phyloP scores from a whole-genome alignment of 768 basidiomycete genomes.

The Cystobasidium tubakii region DNA sequence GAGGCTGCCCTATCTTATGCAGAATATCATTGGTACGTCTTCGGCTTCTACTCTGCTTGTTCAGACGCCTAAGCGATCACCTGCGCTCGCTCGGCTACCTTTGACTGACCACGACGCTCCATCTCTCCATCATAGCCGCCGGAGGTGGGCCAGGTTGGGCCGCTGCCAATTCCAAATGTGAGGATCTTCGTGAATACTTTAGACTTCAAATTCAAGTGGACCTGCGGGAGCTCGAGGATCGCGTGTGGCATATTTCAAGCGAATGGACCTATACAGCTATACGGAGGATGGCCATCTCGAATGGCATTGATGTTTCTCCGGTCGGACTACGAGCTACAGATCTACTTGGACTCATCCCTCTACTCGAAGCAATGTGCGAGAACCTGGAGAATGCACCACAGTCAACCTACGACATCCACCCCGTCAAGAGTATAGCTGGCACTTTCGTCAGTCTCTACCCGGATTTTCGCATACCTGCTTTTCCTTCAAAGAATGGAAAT shows the following conservation, averaged over 20 bases:
- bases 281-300: slow-evolving; percentile 28
- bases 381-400: slow-evolving; percentile 29
- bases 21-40: slow-evolving; percentile 30
- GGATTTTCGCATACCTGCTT: slow-evolving; percentile 6
- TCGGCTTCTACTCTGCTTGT: not conserved
- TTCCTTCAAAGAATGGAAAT: not conserved
- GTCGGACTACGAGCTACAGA: slow-evolving; percentile 20
- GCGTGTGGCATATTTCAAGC: slow-evolving; percentile 29
- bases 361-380: slow-evolving; percentile 36
- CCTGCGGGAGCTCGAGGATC: slow-evolving; percentile 34
- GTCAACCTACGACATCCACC: slow-evolving; percentile 30
- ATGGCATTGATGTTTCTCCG: slow-evolving; percentile 30
- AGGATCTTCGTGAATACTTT: slow-evolving; percentile 34
- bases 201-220: slow-evolving; percentile 32
- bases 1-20: slow-evolving; percentile 24
- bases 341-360: slow-evolving; percentile 24
- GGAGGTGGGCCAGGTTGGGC: slow-evolving; percentile 35
- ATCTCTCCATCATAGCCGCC: not conserved
- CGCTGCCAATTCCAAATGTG: slow-evolving; percentile 29
- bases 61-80: not conserved
- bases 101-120: not conserved
- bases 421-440: slow-evolving; percentile 17
- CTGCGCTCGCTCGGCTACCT: not conserved
- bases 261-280: slow-evolving; percentile 37
- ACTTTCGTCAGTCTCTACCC: slow-evolving; percentile 29